These are phyloP conservation scores for Ophiosphaerella korrae DNA, from an alignment of 2,329 filamentous ascomycete genomes.

Conservation along the genomic window DNA sequence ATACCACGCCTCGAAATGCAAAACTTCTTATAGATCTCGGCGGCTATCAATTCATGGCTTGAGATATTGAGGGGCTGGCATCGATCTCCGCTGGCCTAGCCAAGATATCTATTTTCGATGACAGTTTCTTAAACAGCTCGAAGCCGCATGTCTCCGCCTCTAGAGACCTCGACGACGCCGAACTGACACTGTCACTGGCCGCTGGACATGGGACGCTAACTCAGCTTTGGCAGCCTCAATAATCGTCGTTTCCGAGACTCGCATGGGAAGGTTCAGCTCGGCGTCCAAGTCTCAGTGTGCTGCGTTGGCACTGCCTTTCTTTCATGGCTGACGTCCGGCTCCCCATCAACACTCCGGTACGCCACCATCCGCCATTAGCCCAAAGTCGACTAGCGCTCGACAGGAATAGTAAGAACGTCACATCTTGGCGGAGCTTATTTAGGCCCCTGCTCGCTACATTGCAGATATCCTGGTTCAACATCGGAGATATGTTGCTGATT, in stretches of 20 bases:
- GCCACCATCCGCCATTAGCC: constrained; percentile 13
- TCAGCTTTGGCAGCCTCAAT: not conserved
- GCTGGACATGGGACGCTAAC: not conserved
- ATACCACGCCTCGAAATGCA: not conserved
- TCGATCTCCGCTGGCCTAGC: not conserved
- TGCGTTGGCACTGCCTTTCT: constrained; percentile 1
- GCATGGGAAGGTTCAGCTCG: not conserved
- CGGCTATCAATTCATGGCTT: too few species aligned
- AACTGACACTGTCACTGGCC: not conserved
- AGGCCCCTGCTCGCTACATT: constrained; percentile 16
- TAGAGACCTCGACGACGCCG: too few species aligned
- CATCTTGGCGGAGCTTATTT: constrained; percentile 23
- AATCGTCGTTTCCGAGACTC: not conserved
- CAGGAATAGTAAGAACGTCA: constrained; percentile 19
- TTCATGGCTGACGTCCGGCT: constrained; percentile 28
- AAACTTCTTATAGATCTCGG: not conserved
- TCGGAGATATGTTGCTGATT: constrained; percentile 10
- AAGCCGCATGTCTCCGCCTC: not conserved
- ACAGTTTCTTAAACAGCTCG: not conserved
- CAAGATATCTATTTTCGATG: not conserved
- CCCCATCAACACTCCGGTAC: constrained; percentile 35
- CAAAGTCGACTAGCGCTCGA: constrained; percentile 13
- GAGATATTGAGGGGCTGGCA: too few species aligned
- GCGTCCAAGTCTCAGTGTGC: not conserved
- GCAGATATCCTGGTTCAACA: constrained; percentile 8